Evolutionary conservation across 495 filamentous ascomycete species (phyloP).

Genomic region (Xylaria cubensis): DNA sequence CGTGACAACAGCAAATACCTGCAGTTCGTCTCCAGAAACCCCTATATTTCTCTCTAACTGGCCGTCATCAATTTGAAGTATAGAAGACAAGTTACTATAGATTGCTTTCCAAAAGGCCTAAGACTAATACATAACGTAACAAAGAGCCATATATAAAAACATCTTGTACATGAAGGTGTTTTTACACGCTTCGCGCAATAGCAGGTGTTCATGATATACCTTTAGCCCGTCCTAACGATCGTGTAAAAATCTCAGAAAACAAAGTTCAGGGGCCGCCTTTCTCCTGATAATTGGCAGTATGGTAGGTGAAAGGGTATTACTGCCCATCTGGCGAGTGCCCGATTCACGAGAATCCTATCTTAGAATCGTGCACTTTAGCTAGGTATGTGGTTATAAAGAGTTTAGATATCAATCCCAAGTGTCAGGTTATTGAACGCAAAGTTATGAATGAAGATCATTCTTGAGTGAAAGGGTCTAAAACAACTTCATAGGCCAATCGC

Average conservation of each 20-base stretch:
- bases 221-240: too few species aligned
- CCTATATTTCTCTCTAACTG: neutral
- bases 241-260: too few species aligned
- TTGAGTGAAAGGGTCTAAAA: neutral
- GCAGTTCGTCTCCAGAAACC: neutral
- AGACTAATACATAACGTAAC: neutral
- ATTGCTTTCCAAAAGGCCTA: neutral
- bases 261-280: too few species aligned
- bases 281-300: too few species aligned
- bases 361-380: too few species aligned
- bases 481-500: neutral
- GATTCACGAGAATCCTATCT: too few species aligned
- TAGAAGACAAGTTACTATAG: neutral
- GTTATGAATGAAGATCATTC: neutral
- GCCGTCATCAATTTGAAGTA: neutral
- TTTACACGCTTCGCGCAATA: neutral
- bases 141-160: neutral
- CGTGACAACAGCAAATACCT: neutral
- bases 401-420: too few species aligned
- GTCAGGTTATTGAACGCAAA: too few species aligned
- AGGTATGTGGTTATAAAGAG: too few species aligned
- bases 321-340: too few species aligned
- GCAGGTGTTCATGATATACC: neutral
- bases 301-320: too few species aligned
- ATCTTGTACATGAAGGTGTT: neutral